phyloP scores from a whole-genome alignment of 2,329 filamentous ascomycete species.

The Curvularia sp. region DNA sequence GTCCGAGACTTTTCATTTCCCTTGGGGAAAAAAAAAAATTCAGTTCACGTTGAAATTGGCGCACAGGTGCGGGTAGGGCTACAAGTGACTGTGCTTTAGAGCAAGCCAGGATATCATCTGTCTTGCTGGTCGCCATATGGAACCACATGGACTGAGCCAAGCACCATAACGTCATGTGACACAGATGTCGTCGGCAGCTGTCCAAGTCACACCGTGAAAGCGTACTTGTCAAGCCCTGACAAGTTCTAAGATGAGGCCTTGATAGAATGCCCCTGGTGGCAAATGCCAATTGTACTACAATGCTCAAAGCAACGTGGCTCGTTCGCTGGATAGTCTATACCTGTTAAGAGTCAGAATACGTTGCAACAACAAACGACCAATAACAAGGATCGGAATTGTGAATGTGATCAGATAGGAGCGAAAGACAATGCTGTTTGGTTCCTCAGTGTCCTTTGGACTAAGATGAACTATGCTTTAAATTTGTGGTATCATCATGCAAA shows the following conservation, averaged over 20 bases:
- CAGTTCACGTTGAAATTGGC: slow-evolving; percentile 15
- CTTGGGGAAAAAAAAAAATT: slow-evolving; percentile 1
- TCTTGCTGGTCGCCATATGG: slow-evolving; percentile 23
- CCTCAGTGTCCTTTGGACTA: slow-evolving; percentile 49
- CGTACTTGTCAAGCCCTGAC: no score
- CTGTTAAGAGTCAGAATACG: slow-evolving; percentile 15
- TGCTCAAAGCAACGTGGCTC: not conserved
- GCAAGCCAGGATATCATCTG: slow-evolving; percentile 20
- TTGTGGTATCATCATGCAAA: slow-evolving; percentile 49
- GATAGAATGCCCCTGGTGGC: not conserved
- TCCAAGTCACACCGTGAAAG: slow-evolving; percentile 7
- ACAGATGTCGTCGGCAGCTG: slow-evolving; percentile 26
- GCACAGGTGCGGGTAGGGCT: slow-evolving; percentile 20
- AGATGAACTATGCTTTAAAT: slow-evolving; percentile 55
- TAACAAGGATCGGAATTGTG: not conserved
- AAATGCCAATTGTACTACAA: slow-evolving; percentile 8
- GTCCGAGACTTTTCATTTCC: slow-evolving; percentile 9
- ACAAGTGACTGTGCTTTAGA: slow-evolving; percentile 30
- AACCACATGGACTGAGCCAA: slow-evolving; percentile 2
- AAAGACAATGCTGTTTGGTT: slow-evolving; percentile 53
- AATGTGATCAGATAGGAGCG: slow-evolving; percentile 51
- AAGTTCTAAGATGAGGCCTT: no score
- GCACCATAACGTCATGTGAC: slow-evolving; percentile 17
- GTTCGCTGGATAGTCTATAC: not conserved
- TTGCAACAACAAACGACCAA: slow-evolving; percentile 3